Evolutionary conservation across 1,284 basidiomycete genomes (phyloP).

Genomic region (Trichosporon asahii): DNA sequence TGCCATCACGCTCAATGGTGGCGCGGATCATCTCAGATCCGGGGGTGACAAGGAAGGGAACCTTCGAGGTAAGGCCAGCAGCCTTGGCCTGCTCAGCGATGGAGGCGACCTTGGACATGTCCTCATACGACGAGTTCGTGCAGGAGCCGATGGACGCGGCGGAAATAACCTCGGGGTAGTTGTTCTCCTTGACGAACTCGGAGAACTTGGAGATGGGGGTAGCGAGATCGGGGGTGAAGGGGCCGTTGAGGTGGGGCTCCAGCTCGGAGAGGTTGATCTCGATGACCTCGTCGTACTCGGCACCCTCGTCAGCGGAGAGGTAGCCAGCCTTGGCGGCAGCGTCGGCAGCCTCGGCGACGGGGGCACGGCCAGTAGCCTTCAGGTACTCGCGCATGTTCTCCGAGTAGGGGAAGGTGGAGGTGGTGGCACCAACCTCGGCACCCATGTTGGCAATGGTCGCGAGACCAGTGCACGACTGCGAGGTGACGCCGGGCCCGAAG

Average conservation of each 20-base stretch:
- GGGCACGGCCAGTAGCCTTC: constrained; percentile 80
- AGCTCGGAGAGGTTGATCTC: constrained; percentile 88
- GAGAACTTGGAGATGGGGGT: constrained; percentile 93
- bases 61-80: constrained; percentile 75
- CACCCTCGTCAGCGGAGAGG: constrained; percentile 77
- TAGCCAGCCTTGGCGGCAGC: constrained; percentile 74
- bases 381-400: constrained; percentile 85
- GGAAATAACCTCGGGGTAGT: constrained; percentile 87
- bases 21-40: constrained; percentile 97
- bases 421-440: constrained; percentile 97
- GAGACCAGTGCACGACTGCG: constrained; percentile 90
- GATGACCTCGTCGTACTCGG: constrained; percentile 94
- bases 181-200: constrained; percentile 71
- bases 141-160: constrained; percentile 94
- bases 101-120: constrained; percentile 88
- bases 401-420: constrained; percentile 95
- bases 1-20: constrained; percentile 90
- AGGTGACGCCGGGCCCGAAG: constrained; percentile 87
- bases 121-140: constrained; percentile 95
- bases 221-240: constrained; percentile 95
- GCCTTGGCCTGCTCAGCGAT: constrained; percentile 85
- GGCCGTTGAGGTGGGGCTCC: constrained; percentile 94
- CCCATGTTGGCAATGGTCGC: constrained; percentile 99
- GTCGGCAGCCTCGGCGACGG: constrained; percentile 84
- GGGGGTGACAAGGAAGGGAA: constrained; percentile 95